Base-by-base conservation (phyloP, 78 protist genomes). In the Chrysochromulina parva region DNA sequence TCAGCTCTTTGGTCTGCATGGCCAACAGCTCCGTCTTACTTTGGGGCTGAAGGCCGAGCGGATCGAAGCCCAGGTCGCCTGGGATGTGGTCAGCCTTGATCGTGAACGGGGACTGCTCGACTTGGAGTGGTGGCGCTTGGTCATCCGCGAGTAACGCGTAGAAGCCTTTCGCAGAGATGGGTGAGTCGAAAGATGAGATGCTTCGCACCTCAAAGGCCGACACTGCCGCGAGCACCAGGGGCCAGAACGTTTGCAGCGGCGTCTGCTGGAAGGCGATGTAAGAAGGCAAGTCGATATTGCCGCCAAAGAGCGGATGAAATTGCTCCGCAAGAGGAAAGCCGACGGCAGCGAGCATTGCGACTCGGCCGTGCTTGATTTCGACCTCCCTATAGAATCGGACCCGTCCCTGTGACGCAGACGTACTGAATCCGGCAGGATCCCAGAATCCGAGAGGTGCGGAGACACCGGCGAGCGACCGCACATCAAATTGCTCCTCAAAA, bases 361-460 rank as follows among this genome's bases (percentile, higher is more conserved):
- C 47, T n/a, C 90, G 90, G 66, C 90, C 90, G 66, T 86, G 90
- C 74, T 54, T 86, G 90, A 86, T 24, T 73, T 86, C 90, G 47
- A 59, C 90, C 86, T 80, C 67, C 22, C 10, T 20, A 14, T 55
- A 80, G 50, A 2, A n/a, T 1, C 24, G 48, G 50, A 11, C 4
- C 16, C 28, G 11, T 19, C 13, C 78, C 28, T n/a, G 14, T 50
- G 3, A 14, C 50, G 28, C 78, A 5, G 48, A 10, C 50, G 5
- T 28, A 19, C 2, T 69, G 50, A 10, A 2, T 9, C 78, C 78
- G 16, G 78, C 78, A 9, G 78, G 78, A 14, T 69, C 78, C 13
- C 22, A 69, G 78, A 11, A 69, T 28, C 78, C 78, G 78, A 69
- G 13, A 6, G 78, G 78, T 50, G 78, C 78, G 24, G 53, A 13